Base-by-base conservation (phyloP, 2,329 filamentous ascomycete species). In the Aspergillus carbonarius region DNA sequence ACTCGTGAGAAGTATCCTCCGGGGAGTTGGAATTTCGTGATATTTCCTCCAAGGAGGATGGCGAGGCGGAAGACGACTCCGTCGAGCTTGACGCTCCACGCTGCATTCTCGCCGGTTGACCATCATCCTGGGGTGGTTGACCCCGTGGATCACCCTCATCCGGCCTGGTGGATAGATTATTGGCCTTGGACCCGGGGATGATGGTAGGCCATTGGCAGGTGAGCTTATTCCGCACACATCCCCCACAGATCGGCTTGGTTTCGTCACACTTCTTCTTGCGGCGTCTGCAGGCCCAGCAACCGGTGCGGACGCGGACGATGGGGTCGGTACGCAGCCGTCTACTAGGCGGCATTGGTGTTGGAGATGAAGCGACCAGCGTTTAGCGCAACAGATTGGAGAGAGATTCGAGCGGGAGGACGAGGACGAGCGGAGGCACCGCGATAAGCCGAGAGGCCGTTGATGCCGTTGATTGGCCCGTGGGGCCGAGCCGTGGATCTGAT, bases 231-330 rank as follows among this genome's bases (percentile, higher is more conserved):
- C 70, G 68, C 46, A 53, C 60, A 37, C 69, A 71, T 32, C 69
- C 69, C 17, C 65, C 64, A 47, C 79, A 66, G 68, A 73, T 50
- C 66, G 79, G 62, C 66, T 68, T 65, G 20, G 50, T 20, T 57
- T 74, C 72, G 25, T 73, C 70, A 47, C 72, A 74, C 60, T 73
- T 73, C 63, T 73, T 72, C 63, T 70, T 73, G 10, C 72, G 68
- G 5, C 66, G 64, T 23, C 70, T 62, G 55, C 72, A 74, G 8
- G 68, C 68, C 53, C 66, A 67, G 49, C 72, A 74, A n/a, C 70
- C 70, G 2, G 70, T 73, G 23, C 70, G 61, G 12, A 72, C 70
- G 32, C 70, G 69, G 9, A 71, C 66, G 32, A 72, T 72, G 18
- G 67, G 67, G 42, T 68, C 65, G n/a, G 65, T 63, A 9, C 68